These are phyloP conservation scores for Evansstolkia leycettana DNA, from an alignment of 495 filamentous ascomycete species.

Conservation along the genomic window DNA sequence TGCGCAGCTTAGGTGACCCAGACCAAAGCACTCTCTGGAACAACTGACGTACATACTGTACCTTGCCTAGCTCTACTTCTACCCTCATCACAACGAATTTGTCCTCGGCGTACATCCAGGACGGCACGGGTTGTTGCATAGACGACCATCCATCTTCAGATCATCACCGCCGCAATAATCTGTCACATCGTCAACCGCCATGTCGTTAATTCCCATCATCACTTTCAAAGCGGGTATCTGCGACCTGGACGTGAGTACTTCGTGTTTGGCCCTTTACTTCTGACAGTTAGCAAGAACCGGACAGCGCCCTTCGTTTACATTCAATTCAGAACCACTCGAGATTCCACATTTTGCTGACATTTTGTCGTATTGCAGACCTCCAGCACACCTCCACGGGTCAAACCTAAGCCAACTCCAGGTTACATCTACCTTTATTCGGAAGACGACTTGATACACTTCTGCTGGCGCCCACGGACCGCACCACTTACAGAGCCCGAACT, in stretches of 20 bases:
- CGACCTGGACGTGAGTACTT: slow-evolving; percentile 60
- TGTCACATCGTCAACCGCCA: slow-evolving; percentile 18
- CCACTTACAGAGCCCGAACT: slow-evolving; percentile 57
- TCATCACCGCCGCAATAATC: not conserved
- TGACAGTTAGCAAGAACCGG: no score
- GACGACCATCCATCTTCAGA: not conserved
- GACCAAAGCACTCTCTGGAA: slow-evolving; percentile 10
- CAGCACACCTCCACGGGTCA: slow-evolving; percentile 50
- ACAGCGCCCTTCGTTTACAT: no score
- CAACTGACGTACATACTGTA: slow-evolving; percentile 27
- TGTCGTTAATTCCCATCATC: slow-evolving; percentile 78
- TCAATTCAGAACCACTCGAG: no score
- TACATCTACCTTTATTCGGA: slow-evolving; percentile 91
- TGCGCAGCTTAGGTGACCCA: slow-evolving; percentile 14
- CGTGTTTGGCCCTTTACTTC: not conserved
- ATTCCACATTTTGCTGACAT: no score
- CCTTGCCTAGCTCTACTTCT: not conserved
- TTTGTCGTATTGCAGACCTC: slow-evolving; percentile 29
- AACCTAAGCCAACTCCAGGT: slow-evolving; percentile 57
- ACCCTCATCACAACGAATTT: slow-evolving; percentile 5
- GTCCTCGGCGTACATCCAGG: slow-evolving; percentile 3
- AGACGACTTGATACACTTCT: slow-evolving; percentile 94
- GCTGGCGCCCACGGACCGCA: slow-evolving; percentile 68
- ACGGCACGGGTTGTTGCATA: not conserved
- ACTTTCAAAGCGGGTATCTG: slow-evolving; percentile 96